Conservation (phyloP, 2,329 filamentous ascomycete species). For the Fusarium xylarioides region DNA sequence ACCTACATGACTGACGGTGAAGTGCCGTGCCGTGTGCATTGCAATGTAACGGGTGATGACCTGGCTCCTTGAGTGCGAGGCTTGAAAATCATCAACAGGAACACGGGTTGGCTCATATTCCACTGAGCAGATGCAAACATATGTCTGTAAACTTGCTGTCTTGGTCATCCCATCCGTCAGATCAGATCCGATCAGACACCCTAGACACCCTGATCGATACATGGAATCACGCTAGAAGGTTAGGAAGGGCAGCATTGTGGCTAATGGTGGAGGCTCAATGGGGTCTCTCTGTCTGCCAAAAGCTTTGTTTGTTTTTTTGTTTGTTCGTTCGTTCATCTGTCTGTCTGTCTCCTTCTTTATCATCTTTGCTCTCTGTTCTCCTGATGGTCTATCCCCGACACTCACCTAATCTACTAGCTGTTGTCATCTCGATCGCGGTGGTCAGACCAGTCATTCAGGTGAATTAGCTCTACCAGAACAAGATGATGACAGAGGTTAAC, state of each 20-base stretch:
- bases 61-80: not conserved
- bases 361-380: not conserved
- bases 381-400: not conserved
- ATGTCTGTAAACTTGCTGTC: not conserved
- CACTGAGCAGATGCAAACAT: conserved; percentile 6
- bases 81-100: not conserved
- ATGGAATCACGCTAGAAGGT: conserved; percentile 19
- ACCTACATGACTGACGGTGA: not conserved
- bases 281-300: not conserved
- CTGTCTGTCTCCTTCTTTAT: not conserved
- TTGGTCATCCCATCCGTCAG: conserved; percentile 3
- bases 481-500: not conserved
- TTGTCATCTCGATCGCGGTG: not conserved
- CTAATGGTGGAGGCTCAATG: not conserved
- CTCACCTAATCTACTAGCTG: not conserved
- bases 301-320: conserved; percentile 1
- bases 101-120: not conserved
- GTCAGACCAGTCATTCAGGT: not conserved
- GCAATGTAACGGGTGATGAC: not conserved
- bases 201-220: conserved; percentile 1
- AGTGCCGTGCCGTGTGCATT: not conserved
- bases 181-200: not conserved
- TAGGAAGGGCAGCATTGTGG: not conserved
- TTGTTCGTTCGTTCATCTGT: not conserved
- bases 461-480: not conserved